Conservation (phyloP, 2,329 filamentous ascomycete species). For the Didymella pinodella region DNA sequence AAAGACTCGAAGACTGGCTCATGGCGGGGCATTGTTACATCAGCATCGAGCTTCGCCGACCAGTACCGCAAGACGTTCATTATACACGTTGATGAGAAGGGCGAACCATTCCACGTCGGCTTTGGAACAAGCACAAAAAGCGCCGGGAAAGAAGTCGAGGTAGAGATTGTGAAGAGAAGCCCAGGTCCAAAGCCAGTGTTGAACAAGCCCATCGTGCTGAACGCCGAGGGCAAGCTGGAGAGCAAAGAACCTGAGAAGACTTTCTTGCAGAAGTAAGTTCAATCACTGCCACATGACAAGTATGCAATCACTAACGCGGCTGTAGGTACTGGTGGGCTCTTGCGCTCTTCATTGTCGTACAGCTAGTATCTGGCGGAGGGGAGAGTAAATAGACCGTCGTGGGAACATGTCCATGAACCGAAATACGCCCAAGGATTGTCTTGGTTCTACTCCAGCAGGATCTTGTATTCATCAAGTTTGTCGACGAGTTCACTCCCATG, state of each 20-base stretch:
- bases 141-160: conserved; percentile 49
- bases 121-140: conserved; percentile 50
- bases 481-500: neutral
- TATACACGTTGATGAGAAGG: conserved; percentile 55
- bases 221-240: conserved; percentile 62
- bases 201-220: conserved; percentile 64
- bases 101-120: conserved; percentile 56
- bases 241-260: conserved; percentile 57
- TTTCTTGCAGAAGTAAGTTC: conserved; percentile 60
- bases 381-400: conserved; percentile 22
- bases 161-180: conserved; percentile 52
- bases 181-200: conserved; percentile 54
- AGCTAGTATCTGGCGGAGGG: conserved; percentile 55
- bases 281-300: neutral
- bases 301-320: conserved; percentile 22
- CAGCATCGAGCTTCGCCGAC: conserved; percentile 53
- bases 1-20: conserved; percentile 47
- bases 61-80: conserved; percentile 55
- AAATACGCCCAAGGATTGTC: neutral
- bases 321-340: conserved; percentile 61
- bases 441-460: neutral
- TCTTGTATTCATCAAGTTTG: conserved; percentile 1
- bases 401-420: neutral
- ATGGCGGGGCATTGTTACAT: conserved; percentile 58
- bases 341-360: conserved; percentile 57